Evolutionary conservation across 345 rosid species (phyloP), one percentile per base, ranked within the genome.

Genomic region (Sisymbrium irio): DNA sequence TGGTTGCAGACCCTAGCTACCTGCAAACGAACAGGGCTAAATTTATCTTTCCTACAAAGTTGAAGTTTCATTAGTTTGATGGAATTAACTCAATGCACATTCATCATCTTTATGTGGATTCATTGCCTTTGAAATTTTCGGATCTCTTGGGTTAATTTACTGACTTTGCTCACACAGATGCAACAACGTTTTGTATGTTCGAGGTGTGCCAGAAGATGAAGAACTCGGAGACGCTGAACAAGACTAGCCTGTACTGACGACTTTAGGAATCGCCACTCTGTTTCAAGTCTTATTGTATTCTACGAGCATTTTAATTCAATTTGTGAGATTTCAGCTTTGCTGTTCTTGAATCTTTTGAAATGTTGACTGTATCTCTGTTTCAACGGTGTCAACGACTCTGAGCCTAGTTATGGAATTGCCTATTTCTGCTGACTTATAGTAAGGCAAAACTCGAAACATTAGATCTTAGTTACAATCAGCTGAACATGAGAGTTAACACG

Each of bases 131-230:
- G 15, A 5, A 6, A 7, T 0, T 51, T 30, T 30, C 6, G 45
- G 28, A 30, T 22, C 36, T 14, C 18, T 69, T 46, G 35, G 50
- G 6, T 5, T 70, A 20, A 51, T n/a, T 9, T 4, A 50, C 40
- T 6, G 15, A 25, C 10, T 60, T 13, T 13, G 40, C 54, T n/a
- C 9, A 55, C 1, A 64, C 88, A 91, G 98, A 81, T 94, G 98
- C 84, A 91, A 91, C 86, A 94, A 91, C 17, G 97, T 91, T 32
- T 88, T 94, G 54, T 86, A 91, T 77, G 83, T 94, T 71, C 91
- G 96, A 4, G 98, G 98, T 1, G 95, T 89, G 10, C 98, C 97
- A 0, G 97, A 91, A 80, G 98, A 94, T 79, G 97, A 89, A 81
- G 98, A 94, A 4, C 70, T 94, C 27, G 95, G 83, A 71, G 97